These are phyloP conservation scores for Hortiboletus rubellus DNA, from an alignment of 1,284 basidiomycete species.

Conservation along the genomic window DNA sequence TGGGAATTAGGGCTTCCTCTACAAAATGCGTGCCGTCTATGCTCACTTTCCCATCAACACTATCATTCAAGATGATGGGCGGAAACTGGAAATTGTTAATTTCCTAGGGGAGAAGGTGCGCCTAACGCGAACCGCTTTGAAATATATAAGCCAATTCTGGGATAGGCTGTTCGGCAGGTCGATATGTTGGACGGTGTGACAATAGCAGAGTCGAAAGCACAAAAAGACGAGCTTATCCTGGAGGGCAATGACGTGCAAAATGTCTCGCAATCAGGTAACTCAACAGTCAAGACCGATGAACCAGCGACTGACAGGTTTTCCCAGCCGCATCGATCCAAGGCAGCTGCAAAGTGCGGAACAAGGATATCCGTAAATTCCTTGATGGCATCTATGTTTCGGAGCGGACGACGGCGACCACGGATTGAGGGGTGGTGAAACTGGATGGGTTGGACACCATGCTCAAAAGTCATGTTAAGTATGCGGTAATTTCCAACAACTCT, in stretches of 20 bases:
- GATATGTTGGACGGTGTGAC: conserved; percentile 90
- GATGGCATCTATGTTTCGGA: conserved; percentile 93
- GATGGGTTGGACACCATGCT: conserved; percentile 12
- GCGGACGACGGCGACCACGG: conserved; percentile 63
- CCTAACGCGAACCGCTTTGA: neutral
- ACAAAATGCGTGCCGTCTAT: conserved; percentile 99
- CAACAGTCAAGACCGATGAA: neutral
- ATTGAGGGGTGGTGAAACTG: conserved; percentile 35
- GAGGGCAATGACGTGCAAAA: conserved; percentile 95
- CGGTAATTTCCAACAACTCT: conserved; percentile 22
- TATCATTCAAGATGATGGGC: conserved; percentile 86
- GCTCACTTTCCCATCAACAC: conserved; percentile 99
- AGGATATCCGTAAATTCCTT: conserved; percentile 96
- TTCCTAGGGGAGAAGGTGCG: conserved; percentile 93
- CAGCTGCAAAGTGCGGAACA: conserved; percentile 93
- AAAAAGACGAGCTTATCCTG: conserved; percentile 95
- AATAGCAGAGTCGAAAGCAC: conserved; percentile 87
- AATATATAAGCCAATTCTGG: neutral
- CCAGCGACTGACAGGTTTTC: conserved; percentile 4
- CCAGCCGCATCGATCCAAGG: conserved; percentile 94
- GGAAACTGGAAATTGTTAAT: conserved; percentile 93
- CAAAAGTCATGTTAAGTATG: conserved; percentile 22
- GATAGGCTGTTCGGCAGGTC: conserved; percentile 87
- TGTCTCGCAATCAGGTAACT: conserved; percentile 87
- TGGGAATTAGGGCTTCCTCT: conserved; percentile 84